phyloP scores from a whole-genome alignment of 1,284 basidiomycete species.

The Prillingera fragicola region DNA sequence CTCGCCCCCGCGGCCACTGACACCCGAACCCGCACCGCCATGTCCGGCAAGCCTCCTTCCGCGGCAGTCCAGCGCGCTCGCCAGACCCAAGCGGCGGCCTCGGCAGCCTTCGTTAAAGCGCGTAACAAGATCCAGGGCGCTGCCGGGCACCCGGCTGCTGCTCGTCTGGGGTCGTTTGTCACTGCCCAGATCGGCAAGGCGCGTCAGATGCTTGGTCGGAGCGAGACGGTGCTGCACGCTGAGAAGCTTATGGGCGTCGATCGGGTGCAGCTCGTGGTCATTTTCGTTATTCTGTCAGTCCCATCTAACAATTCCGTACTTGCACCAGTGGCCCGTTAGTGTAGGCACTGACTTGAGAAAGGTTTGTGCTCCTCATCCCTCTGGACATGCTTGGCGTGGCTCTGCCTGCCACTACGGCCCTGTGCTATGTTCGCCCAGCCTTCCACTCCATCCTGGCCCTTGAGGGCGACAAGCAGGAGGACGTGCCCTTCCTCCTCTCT shows the following conservation, averaged over 20 bases:
- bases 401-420: conserved; percentile 29
- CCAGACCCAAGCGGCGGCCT: neutral
- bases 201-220: conserved; percentile 29
- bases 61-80: conserved; percentile 2
- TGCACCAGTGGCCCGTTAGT: neutral
- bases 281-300: conserved; percentile 29
- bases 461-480: conserved; percentile 23
- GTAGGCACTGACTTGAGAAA: conserved; percentile 8
- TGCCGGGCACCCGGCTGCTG: conserved; percentile 8
- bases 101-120: neutral
- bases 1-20: too few species aligned
- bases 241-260: conserved; percentile 36
- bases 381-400: conserved; percentile 40
- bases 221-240: conserved; percentile 20
- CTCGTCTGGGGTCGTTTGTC: conserved; percentile 1
- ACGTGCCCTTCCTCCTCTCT: conserved; percentile 29
- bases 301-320: neutral
- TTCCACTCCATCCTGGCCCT: conserved; percentile 29
- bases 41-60: neutral
- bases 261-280: conserved; percentile 31
- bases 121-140: neutral
- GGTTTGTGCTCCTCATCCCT: conserved; percentile 38
- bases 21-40: neutral
- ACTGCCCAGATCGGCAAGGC: conserved; percentile 21
- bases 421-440: conserved; percentile 30